These are phyloP conservation scores for Trichaptum fuscoviolaceum DNA, from an alignment of 768 basidiomycete species.

Conservation along the genomic window DNA sequence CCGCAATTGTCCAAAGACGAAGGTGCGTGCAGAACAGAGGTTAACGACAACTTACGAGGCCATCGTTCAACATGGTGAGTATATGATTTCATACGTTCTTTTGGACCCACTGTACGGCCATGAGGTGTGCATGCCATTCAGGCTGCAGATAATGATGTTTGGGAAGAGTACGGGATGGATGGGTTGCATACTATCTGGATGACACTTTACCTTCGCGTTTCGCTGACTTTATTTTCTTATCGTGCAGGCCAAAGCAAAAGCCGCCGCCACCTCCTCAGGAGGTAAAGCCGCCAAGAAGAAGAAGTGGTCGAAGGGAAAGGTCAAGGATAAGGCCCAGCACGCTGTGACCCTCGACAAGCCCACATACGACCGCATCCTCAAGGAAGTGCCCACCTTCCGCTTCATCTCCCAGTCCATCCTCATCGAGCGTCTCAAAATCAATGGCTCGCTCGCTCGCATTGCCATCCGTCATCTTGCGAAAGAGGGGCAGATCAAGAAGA, in stretches of 20 bases:
- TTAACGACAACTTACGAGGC: conserved; percentile 5
- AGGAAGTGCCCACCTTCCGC: conserved; percentile 98
- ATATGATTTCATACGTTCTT: background rate
- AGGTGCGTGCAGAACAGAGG: background rate
- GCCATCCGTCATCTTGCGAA: conserved; percentile 91
- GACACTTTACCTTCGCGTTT: background rate
- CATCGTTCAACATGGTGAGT: conserved; percentile 6
- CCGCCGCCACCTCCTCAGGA: conserved; percentile 62
- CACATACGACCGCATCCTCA: conserved; percentile 89
- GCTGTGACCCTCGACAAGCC: conserved; percentile 92
- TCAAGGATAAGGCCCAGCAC: conserved; percentile 99
- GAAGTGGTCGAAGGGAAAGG: conserved; percentile 99
- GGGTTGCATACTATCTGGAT: background rate
- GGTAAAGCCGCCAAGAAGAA: conserved; percentile 97
- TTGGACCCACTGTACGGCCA: background rate
- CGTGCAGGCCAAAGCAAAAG: conserved; percentile 68
- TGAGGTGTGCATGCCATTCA: background rate
- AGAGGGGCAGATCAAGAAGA: conserved; percentile 91
- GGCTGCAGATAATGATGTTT: background rate
- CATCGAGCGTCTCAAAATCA: conserved; percentile 97
- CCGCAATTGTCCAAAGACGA: background rate
- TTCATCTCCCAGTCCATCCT: conserved; percentile 98
- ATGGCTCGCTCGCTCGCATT: conserved; percentile 87
- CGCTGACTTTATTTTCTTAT: conserved; percentile 7
- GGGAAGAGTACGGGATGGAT: conserved; percentile 1